Evolutionary conservation across 345 rosid genomes (phyloP).

Genomic region (Abelmoschus esculentus): DNA sequence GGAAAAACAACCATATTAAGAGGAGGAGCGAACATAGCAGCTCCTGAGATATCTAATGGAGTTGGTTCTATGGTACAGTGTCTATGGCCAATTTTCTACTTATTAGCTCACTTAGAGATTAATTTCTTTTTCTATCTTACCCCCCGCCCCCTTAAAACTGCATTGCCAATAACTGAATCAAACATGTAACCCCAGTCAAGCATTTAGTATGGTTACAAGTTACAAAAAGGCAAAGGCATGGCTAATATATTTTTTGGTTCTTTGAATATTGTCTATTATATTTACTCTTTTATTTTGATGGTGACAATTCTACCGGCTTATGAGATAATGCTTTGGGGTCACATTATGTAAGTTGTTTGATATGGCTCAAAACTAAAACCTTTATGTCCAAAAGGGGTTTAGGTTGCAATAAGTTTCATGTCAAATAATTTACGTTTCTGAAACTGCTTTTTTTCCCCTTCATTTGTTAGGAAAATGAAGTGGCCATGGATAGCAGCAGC

Average conservation of each 20-base stretch:
- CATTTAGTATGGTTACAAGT: not conserved
- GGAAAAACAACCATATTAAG: slow-evolving; percentile 18
- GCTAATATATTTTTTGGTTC: not conserved
- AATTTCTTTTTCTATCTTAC: not conserved
- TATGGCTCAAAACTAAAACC: not conserved
- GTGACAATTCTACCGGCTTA: not conserved
- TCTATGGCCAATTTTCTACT: slow-evolving; percentile 2
- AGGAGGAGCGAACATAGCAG: slow-evolving; percentile 24
- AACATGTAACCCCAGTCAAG: not conserved
- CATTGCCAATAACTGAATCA: not conserved
- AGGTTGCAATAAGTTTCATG: not conserved
- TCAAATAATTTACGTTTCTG: slow-evolving; percentile 15
- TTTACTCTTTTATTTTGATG: not conserved
- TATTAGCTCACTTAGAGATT: not conserved
- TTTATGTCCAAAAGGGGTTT: not conserved
- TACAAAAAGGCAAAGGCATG: not conserved
- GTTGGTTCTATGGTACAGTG: slow-evolving; percentile 35
- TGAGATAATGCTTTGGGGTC: not conserved
- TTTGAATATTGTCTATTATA: not conserved
- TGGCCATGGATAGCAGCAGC: slow-evolving; percentile 19
- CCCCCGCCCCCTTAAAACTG: not conserved
- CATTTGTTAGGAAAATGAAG: slow-evolving; percentile 36
- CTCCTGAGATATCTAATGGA: slow-evolving; percentile 24
- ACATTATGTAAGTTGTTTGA: not conserved
- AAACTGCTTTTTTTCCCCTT: not conserved